phyloP scores from a whole-genome alignment of 1,284 basidiomycete genomes.

The Ustilago cynodontis region DNA sequence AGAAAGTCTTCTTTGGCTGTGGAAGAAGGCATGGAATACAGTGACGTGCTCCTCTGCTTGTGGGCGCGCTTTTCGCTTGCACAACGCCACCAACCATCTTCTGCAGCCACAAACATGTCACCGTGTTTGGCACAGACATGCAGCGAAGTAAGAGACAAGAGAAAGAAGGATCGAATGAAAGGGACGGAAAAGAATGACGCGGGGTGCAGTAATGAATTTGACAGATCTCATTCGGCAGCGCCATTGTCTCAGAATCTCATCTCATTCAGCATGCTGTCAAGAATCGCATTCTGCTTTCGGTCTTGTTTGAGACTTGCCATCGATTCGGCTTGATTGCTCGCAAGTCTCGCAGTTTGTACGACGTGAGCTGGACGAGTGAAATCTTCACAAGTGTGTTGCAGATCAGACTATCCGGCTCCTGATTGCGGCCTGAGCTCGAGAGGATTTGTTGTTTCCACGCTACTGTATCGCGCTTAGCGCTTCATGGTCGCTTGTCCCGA shows the following conservation, averaged over 20 bases:
- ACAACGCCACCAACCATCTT: constrained; percentile 1
- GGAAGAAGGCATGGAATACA: neutral
- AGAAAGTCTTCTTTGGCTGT: neutral
- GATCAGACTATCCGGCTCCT: neutral
- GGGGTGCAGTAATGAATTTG: neutral
- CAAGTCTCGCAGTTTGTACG: no score
- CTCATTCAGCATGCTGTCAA: neutral
- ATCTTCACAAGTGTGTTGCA: no score
- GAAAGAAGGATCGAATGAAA: constrained; percentile 1
- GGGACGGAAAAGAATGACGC: no score
- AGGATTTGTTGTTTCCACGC: neutral
- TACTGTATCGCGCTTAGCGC: neutral
- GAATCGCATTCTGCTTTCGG: neutral
- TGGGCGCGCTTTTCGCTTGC: constrained; percentile 2
- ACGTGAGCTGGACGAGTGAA: neutral
- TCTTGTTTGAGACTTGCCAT: neutral
- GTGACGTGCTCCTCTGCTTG: neutral
- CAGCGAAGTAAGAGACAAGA: neutral
- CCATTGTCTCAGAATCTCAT: neutral
- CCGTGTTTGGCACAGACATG: neutral
- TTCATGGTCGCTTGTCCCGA: neutral
- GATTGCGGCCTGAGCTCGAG: no score
- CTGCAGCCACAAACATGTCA: neutral
- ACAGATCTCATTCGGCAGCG: neutral
- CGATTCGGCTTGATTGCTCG: neutral